These are phyloP conservation scores for Mycogone perniciosa DNA, from an alignment of 2,329 filamentous ascomycete species.

Conservation along the genomic window DNA sequence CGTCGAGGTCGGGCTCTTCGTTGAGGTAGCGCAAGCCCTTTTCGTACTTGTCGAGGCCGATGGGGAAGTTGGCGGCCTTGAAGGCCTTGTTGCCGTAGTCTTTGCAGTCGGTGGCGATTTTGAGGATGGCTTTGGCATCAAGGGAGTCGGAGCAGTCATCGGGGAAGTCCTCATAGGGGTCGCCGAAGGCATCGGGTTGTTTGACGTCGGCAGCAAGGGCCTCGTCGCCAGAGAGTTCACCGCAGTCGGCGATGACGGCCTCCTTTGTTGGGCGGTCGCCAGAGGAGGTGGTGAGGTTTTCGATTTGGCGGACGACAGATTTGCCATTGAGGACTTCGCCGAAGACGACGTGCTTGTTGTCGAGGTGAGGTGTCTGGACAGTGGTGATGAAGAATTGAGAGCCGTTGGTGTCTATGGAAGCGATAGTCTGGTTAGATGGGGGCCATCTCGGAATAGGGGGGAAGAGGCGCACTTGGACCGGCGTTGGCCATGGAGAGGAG, in stretches of 20 bases:
- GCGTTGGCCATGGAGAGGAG: constrained; percentile 97
- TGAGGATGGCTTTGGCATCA: constrained; percentile 60
- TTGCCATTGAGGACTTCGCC: constrained; percentile 92
- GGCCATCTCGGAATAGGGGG: not conserved
- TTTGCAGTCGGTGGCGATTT: constrained; percentile 81
- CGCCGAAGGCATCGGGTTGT: constrained; percentile 71
- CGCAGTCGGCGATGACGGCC: constrained; percentile 73
- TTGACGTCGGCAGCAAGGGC: constrained; percentile 62
- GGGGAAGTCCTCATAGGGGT: constrained; percentile 92
- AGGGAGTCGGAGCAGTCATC: constrained; percentile 68
- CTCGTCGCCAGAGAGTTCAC: constrained; percentile 69
- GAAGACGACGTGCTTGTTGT: constrained; percentile 96
- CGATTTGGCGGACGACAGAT: constrained; percentile 81
- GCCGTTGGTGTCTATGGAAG: constrained; percentile 73
- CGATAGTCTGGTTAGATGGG: not conserved
- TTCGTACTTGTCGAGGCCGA: constrained; percentile 85
- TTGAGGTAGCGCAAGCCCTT: constrained; percentile 87
- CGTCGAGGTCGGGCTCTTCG: constrained; percentile 70
- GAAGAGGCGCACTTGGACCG: constrained; percentile 63
- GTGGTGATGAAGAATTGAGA: constrained; percentile 99
- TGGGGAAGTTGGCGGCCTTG: constrained; percentile 64
- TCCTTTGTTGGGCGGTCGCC: constrained; percentile 74
- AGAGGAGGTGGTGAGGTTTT: constrained; percentile 68
- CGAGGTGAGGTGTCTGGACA: constrained; percentile 86
- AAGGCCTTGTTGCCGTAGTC: constrained; percentile 89